These are phyloP conservation scores for Beauveria brongniartii DNA, from an alignment of 2,329 filamentous ascomycete genomes.

Conservation along the genomic window DNA sequence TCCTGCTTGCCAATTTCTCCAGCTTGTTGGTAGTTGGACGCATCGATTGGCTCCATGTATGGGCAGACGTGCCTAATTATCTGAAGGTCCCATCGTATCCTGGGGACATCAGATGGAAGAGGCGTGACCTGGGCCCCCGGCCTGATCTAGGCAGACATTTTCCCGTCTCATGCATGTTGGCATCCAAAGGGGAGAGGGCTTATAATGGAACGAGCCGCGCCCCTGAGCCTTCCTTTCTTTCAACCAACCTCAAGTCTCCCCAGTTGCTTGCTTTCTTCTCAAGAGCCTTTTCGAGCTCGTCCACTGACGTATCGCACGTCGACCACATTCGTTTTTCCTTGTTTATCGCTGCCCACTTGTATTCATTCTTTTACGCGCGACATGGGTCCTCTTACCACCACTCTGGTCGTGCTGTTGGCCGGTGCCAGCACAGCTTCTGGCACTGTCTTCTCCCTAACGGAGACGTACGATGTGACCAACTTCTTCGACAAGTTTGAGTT, in stretches of 20 bases:
- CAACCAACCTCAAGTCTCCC: neutral
- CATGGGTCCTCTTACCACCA: neutral
- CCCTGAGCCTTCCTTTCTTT: neutral
- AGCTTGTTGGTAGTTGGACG: neutral
- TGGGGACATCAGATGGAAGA: neutral
- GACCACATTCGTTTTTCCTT: neutral
- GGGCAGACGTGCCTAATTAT: neutral
- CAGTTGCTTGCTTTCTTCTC: neutral
- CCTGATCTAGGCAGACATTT: neutral
- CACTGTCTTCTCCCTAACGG: neutral
- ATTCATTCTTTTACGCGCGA: constrained; percentile 2
- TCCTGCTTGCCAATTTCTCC: neutral
- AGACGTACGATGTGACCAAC: constrained; percentile 22
- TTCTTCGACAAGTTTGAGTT: constrained; percentile 42
- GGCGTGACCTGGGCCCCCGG: neutral
- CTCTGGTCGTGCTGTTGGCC: constrained; percentile 3
- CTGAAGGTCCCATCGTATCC: neutral
- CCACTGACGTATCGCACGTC: constrained; percentile 12
- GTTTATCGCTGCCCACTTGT: neutral
- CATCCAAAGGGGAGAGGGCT: neutral
- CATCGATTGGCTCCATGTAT: neutral
- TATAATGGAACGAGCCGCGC: neutral
- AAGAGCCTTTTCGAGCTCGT: constrained; percentile 6
- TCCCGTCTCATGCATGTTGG: neutral
- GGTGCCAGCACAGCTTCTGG: constrained; percentile 1